phyloP scores from a whole-genome alignment of 805 yeast species.

The Saccharomycopsis sp. region DNA sequence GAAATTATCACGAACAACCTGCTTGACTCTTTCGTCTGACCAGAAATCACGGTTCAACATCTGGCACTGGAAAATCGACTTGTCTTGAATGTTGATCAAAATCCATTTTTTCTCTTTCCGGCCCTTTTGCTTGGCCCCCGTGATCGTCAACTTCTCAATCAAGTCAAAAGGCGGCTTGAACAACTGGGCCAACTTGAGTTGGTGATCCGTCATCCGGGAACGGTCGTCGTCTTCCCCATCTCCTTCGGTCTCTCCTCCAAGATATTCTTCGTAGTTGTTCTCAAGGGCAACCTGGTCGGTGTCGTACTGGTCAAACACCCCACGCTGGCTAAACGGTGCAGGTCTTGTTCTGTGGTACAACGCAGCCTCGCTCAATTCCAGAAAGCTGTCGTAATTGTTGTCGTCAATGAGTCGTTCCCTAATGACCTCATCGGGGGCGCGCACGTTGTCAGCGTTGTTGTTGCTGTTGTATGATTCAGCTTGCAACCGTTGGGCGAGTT shows the following conservation, averaged over 20 bases:
- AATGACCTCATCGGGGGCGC: constrained; percentile 70
- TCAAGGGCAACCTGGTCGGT: constrained; percentile 32
- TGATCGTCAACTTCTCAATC: constrained; percentile 59
- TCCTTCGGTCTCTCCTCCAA: too few relatives aligned
- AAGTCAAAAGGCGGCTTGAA: constrained; percentile 94
- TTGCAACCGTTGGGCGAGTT: constrained; percentile 53
- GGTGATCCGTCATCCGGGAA: constrained; percentile 30
- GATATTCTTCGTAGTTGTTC: too few relatives aligned
- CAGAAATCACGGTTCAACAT: constrained; percentile 88
- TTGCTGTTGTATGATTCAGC: constrained; percentile 52
- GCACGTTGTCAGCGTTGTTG: constrained; percentile 34
- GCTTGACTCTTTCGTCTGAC: constrained; percentile 62
- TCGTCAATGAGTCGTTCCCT: constrained; percentile 20
- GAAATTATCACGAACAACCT: constrained; percentile 55
- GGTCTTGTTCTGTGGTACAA: constrained; percentile 1
- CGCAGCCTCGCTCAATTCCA: too few relatives aligned
- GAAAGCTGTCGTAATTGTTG: not conserved
- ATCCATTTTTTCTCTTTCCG: constrained; percentile 66
- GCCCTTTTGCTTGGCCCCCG: constrained; percentile 63
- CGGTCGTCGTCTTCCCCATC: constrained; percentile 32
- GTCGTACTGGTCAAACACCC: constrained; percentile 31
- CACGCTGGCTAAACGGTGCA: constrained; percentile 15
- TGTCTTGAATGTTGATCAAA: constrained; percentile 79
- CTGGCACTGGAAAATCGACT: constrained; percentile 79
- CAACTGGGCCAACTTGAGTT: constrained; percentile 64